Percentiles rank a stretch among this genome's conserved stretches.
These are phyloP conservation scores for Fusarium vanettenii DNA, from an alignment of 2,329 filamentous ascomycete species.

Conservation along the genomic window DNA sequence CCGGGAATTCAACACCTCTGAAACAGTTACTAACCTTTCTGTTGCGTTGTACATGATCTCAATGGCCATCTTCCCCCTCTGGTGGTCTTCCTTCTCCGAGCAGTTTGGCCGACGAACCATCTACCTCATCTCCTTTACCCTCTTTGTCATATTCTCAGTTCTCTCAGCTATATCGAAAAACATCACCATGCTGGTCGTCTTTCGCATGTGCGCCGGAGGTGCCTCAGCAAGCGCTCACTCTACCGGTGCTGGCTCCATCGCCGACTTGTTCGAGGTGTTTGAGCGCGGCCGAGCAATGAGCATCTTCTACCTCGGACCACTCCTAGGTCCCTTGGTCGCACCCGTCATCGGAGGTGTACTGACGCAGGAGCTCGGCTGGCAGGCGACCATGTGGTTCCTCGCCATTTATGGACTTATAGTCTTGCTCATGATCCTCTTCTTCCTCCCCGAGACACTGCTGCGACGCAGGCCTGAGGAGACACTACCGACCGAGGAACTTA, in stretches of 20 bases:
- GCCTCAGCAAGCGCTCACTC: slow-evolving; percentile 85
- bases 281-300: slow-evolving; percentile 85
- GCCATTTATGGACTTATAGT: slow-evolving; percentile 74
- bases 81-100: slow-evolving; percentile 89
- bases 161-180: slow-evolving; percentile 75
- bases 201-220: slow-evolving; percentile 79
- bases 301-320: slow-evolving; percentile 82
- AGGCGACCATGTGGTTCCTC: slow-evolving; percentile 82
- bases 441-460: slow-evolving; percentile 74
- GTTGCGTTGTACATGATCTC: slow-evolving; percentile 84
- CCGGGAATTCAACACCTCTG: slow-evolving; percentile 68
- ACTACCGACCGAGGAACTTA: slow-evolving; percentile 32
- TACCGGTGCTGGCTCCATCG: slow-evolving; percentile 85
- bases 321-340: slow-evolving; percentile 78
- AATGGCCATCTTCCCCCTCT: slow-evolving; percentile 87
- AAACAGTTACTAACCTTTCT: slow-evolving; percentile 78
- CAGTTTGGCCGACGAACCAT: slow-evolving; percentile 79
- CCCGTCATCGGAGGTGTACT: slow-evolving; percentile 82
- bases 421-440: slow-evolving; percentile 67
- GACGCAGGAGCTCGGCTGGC: slow-evolving; percentile 77
- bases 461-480: slow-evolving; percentile 42
- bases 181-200: slow-evolving; percentile 81
- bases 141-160: slow-evolving; percentile 78
- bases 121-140: slow-evolving; percentile 78
- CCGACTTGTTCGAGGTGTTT: slow-evolving; percentile 80